Evolutionary conservation across 2,329 filamentous ascomycete species (phyloP).

Genomic region (Trichothecium sympodiale): DNA sequence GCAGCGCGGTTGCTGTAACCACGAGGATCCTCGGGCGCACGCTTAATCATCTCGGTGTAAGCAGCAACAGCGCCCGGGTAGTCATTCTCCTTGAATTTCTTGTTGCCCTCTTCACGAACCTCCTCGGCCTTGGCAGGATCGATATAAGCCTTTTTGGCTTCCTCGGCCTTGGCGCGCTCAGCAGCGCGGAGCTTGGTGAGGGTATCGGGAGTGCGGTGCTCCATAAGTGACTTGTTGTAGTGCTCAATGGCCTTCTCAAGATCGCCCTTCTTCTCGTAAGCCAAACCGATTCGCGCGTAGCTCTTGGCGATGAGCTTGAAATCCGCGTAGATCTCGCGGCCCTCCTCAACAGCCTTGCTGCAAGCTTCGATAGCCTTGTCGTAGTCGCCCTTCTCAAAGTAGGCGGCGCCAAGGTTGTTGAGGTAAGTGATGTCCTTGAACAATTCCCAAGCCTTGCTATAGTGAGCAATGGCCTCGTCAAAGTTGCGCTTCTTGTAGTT

Average conservation of each 20-base stretch:
- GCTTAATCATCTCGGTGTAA: slow-evolving; percentile 95
- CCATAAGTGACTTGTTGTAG: slow-evolving; percentile 89
- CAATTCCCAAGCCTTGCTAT: slow-evolving; percentile 86
- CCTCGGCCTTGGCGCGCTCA: slow-evolving; percentile 75
- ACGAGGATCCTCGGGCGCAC: slow-evolving; percentile 80
- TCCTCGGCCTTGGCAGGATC: slow-evolving; percentile 89
- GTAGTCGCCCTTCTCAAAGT: slow-evolving; percentile 95
- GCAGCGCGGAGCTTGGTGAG: slow-evolving; percentile 84
- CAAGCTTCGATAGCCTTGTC: slow-evolving; percentile 78
- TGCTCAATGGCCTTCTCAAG: slow-evolving; percentile 69
- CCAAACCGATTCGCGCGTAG: slow-evolving; percentile 89
- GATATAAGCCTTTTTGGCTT: slow-evolving; percentile 69
- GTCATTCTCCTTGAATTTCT: slow-evolving; percentile 93
- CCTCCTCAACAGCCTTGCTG: slow-evolving; percentile 80
- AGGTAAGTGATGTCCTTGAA: slow-evolving; percentile 96
- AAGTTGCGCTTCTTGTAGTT: slow-evolving; percentile 98
- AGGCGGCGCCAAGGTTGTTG: slow-evolving; percentile 88
- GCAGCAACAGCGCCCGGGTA: slow-evolving; percentile 92
- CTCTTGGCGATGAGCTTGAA: slow-evolving; percentile 98
- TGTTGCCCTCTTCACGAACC: slow-evolving; percentile 86
- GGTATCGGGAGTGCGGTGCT: slow-evolving; percentile 91
- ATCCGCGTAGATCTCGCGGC: slow-evolving; percentile 80
- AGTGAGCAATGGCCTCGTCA: slow-evolving; percentile 88
- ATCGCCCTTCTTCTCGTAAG: slow-evolving; percentile 85
- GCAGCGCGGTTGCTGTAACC: slow-evolving; percentile 97